Evolutionary conservation across 345 rosid genomes (phyloP).

Genomic region (Triadica sebifera): DNA sequence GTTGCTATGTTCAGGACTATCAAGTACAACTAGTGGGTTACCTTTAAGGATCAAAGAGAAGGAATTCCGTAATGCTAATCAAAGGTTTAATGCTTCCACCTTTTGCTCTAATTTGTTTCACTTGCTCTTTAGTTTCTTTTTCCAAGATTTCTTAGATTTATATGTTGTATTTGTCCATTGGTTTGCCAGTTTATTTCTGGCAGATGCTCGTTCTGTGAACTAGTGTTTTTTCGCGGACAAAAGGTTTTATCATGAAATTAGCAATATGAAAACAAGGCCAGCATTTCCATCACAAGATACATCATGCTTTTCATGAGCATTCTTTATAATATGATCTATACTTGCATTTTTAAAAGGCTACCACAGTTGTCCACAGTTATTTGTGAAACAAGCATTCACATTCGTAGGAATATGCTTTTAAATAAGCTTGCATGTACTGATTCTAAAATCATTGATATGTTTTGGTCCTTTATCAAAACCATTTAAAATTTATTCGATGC

Average conservation of each 20-base stretch:
- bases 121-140: neutral
- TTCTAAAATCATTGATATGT: neutral
- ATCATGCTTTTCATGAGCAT: neutral
- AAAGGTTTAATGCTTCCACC: slow-evolving; percentile 41
- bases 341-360: neutral
- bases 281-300: neutral
- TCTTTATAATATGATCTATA: neutral
- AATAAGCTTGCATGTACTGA: neutral
- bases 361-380: neutral
- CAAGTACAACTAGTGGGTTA: slow-evolving; percentile 38
- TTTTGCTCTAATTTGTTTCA: neutral
- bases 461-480: neutral
- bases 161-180: neutral
- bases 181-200: neutral
- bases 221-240: neutral
- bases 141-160: neutral
- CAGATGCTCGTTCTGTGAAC: neutral
- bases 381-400: neutral
- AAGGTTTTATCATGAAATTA: neutral
- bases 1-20: slow-evolving; percentile 47
- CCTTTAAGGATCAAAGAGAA: slow-evolving; percentile 37
- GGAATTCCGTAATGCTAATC: slow-evolving; percentile 27
- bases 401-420: too few relatives aligned
- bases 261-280: neutral
- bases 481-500: neutral